These are phyloP conservation scores for Eremochloa ophiuroides DNA, from an alignment of 176 grass and related monocot genomes.

Conservation along the genomic window DNA sequence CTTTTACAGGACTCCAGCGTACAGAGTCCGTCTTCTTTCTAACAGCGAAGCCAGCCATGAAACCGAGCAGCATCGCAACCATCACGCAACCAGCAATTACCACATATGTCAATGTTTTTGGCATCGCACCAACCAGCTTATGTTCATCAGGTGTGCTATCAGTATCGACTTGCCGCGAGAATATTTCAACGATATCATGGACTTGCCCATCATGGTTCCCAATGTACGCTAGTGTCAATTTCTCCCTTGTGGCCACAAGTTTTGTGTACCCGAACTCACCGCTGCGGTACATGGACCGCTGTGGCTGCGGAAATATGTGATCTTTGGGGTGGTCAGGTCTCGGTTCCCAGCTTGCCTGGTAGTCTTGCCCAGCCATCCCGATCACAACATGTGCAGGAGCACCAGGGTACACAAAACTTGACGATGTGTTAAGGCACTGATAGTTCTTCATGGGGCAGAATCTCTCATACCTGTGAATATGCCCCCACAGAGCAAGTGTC, in stretches of 20 bases:
- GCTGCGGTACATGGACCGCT: not conserved
- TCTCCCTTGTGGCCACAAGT: not conserved
- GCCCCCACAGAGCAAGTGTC: slow-evolving; percentile 89
- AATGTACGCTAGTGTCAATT: not conserved
- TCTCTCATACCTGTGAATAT: slow-evolving; percentile 94
- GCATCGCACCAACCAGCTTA: not conserved
- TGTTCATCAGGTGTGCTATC: not conserved
- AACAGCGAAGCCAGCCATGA: not conserved
- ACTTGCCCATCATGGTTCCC: slow-evolving; percentile 3
- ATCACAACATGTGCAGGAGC: slow-evolving; percentile 87
- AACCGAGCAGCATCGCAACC: not conserved
- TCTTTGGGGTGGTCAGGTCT: not conserved
- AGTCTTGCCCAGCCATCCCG: slow-evolving; percentile 91
- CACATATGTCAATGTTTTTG: not conserved
- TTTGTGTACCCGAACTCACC: not conserved
- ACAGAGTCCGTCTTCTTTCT: not conserved
- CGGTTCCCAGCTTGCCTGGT: slow-evolving; percentile 63
- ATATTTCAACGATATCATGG: slow-evolving; percentile 82
- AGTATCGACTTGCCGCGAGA: slow-evolving; percentile 16
- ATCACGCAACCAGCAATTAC: not conserved
- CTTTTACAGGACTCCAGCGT: not conserved
- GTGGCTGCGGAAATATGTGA: not conserved
- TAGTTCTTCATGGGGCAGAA: slow-evolving; percentile 87
- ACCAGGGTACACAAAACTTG: slow-evolving; percentile 63
- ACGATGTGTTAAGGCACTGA: slow-evolving; percentile 56